Conservation (phyloP, 352 stramenopile genomes). For the Saprolegnia diclina region DNA sequence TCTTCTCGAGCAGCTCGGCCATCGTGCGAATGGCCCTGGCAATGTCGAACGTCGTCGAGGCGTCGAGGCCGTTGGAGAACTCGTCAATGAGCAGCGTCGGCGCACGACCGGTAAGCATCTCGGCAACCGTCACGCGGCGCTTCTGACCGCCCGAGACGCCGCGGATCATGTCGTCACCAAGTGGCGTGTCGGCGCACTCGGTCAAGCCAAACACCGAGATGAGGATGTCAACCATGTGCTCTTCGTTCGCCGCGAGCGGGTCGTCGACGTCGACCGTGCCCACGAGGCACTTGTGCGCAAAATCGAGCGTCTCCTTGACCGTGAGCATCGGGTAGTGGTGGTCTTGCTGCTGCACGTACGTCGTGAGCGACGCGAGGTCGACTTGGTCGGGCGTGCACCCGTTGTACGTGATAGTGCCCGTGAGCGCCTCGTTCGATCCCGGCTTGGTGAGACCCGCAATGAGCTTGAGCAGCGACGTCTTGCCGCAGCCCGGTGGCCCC, state of each 20-base stretch:
- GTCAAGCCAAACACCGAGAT: slow-evolving; percentile 29
- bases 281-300: slow-evolving; percentile 26
- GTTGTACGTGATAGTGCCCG: slow-evolving; percentile 15
- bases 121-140: slow-evolving; percentile 60
- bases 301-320: slow-evolving; percentile 38
- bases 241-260: not conserved
- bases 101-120: slow-evolving; percentile 54
- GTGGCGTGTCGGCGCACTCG: slow-evolving; percentile 35
- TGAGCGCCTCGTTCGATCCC: not conserved
- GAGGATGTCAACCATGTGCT: slow-evolving; percentile 20
- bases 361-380: slow-evolving; percentile 3
- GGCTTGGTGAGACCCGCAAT: not conserved
- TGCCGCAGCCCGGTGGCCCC: slow-evolving; percentile 18
- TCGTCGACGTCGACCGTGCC: not conserved
- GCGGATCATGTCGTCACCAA: slow-evolving; percentile 45
- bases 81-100: slow-evolving; percentile 18
- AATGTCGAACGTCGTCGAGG: slow-evolving; percentile 25
- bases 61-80: slow-evolving; percentile 26
- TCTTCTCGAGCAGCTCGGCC: slow-evolving; percentile 26
- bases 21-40: slow-evolving; percentile 24
- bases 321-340: slow-evolving; percentile 40
- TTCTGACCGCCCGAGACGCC: slow-evolving; percentile 73
- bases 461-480: slow-evolving; percentile 17
- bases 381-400: slow-evolving; percentile 3
- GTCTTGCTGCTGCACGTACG: slow-evolving; percentile 33